Conservation (phyloP, 306 rosid species). For the Fagus sylvatica region DNA sequence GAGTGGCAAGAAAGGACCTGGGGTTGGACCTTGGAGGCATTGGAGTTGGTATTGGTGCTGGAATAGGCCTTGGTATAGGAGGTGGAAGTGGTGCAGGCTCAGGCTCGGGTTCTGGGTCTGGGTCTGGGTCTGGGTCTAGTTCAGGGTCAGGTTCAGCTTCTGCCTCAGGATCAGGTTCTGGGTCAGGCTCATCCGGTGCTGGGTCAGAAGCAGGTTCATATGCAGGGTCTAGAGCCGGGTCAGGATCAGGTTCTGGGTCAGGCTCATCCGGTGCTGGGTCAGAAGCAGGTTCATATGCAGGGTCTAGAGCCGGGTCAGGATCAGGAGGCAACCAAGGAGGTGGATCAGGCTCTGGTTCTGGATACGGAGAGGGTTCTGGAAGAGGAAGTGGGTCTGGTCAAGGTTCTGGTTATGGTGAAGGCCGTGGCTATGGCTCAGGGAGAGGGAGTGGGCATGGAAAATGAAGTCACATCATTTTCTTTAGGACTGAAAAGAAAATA, state of each 20-base stretch:
- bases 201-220: conserved; percentile 34
- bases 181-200: conserved; percentile 19
- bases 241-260: no score
- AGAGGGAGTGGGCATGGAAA: conserved; percentile 11
- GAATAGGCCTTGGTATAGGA: conserved; percentile 53
- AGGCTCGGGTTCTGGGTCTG: conserved; percentile 8
- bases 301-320: conserved; percentile 33
- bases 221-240: conserved; percentile 35
- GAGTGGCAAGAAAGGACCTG: conserved; percentile 60
- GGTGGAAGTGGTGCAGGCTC: conserved; percentile 28
- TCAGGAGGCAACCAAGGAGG: conserved; percentile 10
- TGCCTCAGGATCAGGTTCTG: conserved; percentile 25
- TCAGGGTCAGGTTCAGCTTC: background rate
- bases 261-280: conserved; percentile 21
- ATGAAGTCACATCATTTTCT: background rate
- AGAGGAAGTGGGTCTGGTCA: conserved; percentile 9
- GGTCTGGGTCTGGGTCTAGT: conserved; percentile 1
- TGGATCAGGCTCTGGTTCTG: background rate
- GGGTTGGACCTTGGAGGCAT: conserved; percentile 65
- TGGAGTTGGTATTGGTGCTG: conserved; percentile 57
- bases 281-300: conserved; percentile 33
- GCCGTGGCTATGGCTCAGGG: background rate
- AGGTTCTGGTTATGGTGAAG: conserved; percentile 6
- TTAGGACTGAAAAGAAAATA: background rate
- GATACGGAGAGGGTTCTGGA: conserved; percentile 30